Percentiles rank a stretch among this genome's conserved stretches.
These are phyloP conservation scores for Picea glauca DNA, from an alignment of 75 land plant species.

Conservation along the genomic window DNA sequence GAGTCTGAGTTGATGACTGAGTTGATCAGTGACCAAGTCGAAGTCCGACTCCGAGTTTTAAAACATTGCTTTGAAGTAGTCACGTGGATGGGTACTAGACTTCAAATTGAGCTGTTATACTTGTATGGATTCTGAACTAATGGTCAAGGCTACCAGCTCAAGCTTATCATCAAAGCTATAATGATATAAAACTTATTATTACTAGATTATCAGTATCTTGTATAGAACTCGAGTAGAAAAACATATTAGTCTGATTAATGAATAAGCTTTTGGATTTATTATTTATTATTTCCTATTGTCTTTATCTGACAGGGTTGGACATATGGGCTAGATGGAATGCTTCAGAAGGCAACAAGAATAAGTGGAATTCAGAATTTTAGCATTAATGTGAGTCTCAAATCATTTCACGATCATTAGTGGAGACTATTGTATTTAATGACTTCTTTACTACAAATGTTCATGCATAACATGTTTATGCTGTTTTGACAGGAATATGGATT, in stretches of 20 bases:
- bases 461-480: not conserved
- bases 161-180: no score
- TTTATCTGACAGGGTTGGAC: conserved; percentile 75
- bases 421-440: not conserved
- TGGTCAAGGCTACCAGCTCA: no score
- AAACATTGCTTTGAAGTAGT: not conserved
- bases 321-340: conserved; percentile 83
- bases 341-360: conserved; percentile 78
- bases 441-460: not conserved
- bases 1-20: no score
- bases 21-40: no score
- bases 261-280: not conserved
- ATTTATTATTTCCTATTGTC: not conserved
- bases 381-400: conserved; percentile 35
- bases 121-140: not conserved
- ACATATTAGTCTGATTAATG: not conserved
- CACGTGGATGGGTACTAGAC: not conserved
- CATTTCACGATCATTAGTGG: not conserved
- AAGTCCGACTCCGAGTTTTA: no score
- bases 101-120: not conserved
- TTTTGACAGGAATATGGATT: conserved; percentile 67
- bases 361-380: conserved; percentile 66
- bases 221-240: not conserved
- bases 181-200: not conserved
- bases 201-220: not conserved